Base-by-base conservation (phyloP, 2,329 filamentous ascomycete species). In the Cadophora luteo-olivacea region DNA sequence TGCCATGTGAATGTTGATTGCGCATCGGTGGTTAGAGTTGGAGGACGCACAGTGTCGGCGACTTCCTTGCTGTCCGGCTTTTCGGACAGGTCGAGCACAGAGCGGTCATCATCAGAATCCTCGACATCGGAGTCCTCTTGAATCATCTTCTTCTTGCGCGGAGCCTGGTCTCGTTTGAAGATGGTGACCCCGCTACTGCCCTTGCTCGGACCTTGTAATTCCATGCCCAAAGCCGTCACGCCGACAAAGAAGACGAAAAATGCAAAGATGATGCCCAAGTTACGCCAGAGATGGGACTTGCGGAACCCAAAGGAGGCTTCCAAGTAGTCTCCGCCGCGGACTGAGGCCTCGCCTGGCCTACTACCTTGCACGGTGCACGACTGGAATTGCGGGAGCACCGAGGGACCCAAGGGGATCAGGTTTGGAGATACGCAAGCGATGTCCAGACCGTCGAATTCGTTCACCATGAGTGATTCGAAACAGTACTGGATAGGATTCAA, bases 211-310 rank as follows among this genome's bases (percentile, higher is more conserved):
- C 51, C 51, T 19, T 55, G 51, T 24, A 32, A 11, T 3, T 55
- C 51, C 51, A 55, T 55, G 51, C 51, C 51, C 51, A 55, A 55
- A 3, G 25, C 51, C 24, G 51, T 55, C 51, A 55, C 51, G 51
- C 51, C 51, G 51, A 55, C 51, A 24, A 55, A 55, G 51, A 55
- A 55, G 51, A 55, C 25, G 25, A 55, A 25, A 55, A 55, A 55
- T 5, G 25, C 51, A 12, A 55, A 29, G 51, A 55, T 25, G 24
- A 55, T 55, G 25, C 51, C 51, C 14, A 55, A 55, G 25, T 55
- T 55, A 9, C 51, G 51, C 51, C 51, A 55, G 51, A 55, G 51
- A 32, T 55, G 51, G 24, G 51, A 55, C 25, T 29, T 55, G 24
- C 51, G 51, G 51, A 55, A 55, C 51, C 25, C 24, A 32, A 55